phyloP scores from a whole-genome alignment of 176 grass and related monocot species.

The Phoenix dactylifera region DNA sequence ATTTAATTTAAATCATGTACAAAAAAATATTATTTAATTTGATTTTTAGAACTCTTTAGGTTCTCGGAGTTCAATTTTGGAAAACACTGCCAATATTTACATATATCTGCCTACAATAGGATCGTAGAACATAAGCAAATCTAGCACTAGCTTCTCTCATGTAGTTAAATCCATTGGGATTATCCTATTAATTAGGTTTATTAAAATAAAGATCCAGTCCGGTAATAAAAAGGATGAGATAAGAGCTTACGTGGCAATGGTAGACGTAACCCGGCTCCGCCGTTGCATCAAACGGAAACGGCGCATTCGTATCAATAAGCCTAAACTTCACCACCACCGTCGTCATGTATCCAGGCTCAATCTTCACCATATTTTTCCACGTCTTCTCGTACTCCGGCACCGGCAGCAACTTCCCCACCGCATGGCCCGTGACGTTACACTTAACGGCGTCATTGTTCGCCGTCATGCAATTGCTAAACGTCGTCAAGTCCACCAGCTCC shows the following conservation, averaged over 20 bases:
- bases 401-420: conserved; percentile 19
- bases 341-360: conserved; percentile 45
- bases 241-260: conserved; percentile 53
- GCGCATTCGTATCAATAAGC: conserved; percentile 37
- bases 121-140: too few relatives aligned
- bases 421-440: conserved; percentile 42
- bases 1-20: too few relatives aligned
- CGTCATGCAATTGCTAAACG: conserved; percentile 37
- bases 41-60: too few relatives aligned
- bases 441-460: conserved; percentile 36
- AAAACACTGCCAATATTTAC: too few relatives aligned
- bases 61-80: too few relatives aligned
- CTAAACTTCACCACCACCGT: conserved; percentile 52
- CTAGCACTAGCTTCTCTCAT: too few relatives aligned
- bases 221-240: neutral
- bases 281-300: conserved; percentile 68
- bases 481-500: conserved; percentile 9
- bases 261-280: conserved; percentile 71
- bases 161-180: too few relatives aligned
- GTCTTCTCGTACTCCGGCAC: conserved; percentile 53
- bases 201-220: neutral
- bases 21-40: too few relatives aligned
- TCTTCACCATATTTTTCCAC: conserved; percentile 78
- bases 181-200: neutral
- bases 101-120: too few relatives aligned